phyloP scores from a whole-genome alignment of 1,284 basidiomycete genomes.

The Cerioporus squamosus region DNA sequence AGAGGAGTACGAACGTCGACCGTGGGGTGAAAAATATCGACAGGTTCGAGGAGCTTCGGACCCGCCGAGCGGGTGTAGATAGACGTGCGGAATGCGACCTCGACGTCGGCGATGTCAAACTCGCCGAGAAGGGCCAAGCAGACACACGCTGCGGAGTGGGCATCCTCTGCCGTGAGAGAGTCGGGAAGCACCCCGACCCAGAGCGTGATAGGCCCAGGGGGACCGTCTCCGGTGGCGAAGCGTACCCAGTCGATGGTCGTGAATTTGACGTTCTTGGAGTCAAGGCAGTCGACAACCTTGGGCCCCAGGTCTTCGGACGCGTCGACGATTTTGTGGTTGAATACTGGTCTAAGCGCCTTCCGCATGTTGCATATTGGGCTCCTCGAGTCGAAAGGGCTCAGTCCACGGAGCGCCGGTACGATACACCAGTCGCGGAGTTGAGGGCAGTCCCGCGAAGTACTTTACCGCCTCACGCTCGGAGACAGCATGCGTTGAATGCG shows the following conservation, averaged over 20 bases:
- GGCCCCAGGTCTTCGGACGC: slow-evolving; percentile 13
- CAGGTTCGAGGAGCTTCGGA: slow-evolving; percentile 31
- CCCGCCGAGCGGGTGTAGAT: slow-evolving; percentile 30
- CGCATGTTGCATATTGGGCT: too few species aligned
- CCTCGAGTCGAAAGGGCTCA: too few species aligned
- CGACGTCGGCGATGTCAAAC: slow-evolving; percentile 29
- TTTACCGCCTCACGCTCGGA: too few species aligned
- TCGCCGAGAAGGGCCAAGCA: slow-evolving; percentile 8
- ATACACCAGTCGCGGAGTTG: too few species aligned
- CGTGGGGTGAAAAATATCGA: slow-evolving; percentile 24
- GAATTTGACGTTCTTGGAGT: slow-evolving; percentile 11
- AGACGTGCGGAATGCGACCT: slow-evolving; percentile 39
- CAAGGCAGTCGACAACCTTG: slow-evolving; percentile 17
- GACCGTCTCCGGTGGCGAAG: slow-evolving; percentile 8
- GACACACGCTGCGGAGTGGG: too few species aligned
- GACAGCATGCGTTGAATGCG: too few species aligned
- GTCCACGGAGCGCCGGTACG: too few species aligned
- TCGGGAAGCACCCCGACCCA: too few species aligned
- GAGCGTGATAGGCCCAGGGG: neutral
- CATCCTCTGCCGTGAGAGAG: too few species aligned
- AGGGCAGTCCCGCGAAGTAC: too few species aligned
- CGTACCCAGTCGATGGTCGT: slow-evolving; percentile 21
- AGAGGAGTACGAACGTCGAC: slow-evolving; percentile 35
- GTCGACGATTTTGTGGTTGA: too few species aligned
- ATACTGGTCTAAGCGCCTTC: too few species aligned